These are phyloP conservation scores for Lotus japonicus DNA, from an alignment of 306 rosid genomes.

Conservation along the genomic window DNA sequence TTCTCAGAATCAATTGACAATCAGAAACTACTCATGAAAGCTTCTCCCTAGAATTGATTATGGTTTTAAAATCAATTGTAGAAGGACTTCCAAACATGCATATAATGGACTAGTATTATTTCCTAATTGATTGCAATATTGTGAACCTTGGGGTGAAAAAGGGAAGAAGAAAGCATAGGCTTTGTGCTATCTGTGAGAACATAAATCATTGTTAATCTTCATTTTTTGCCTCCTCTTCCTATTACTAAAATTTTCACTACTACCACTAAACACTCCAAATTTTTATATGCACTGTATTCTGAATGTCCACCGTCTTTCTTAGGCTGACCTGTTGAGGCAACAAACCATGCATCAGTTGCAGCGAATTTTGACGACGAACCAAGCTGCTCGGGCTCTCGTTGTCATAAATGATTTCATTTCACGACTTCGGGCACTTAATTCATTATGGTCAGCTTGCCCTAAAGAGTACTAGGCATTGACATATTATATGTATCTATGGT, in stretches of 20 bases:
- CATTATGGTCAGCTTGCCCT: constrained; percentile 84
- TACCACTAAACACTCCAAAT: not conserved
- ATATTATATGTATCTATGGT: not conserved
- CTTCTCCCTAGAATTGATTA: too few species aligned
- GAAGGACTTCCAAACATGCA: not conserved
- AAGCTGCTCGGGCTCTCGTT: constrained; percentile 75
- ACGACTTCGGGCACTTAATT: constrained; percentile 75
- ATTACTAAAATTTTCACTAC: not conserved
- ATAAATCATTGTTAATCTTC: too few species aligned
- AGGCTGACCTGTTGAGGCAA: constrained; percentile 90
- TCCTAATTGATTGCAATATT: not conserved
- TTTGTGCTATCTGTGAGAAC: not conserved
- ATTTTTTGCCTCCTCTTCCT: not conserved
- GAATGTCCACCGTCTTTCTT: not conserved
- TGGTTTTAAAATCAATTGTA: too few species aligned
- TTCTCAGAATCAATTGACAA: too few species aligned
- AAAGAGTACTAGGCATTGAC: constrained; percentile 33
- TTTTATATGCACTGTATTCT: not conserved
- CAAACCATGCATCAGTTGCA: constrained; percentile 78
- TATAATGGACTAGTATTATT: too few species aligned
- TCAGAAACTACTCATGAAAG: too few species aligned
- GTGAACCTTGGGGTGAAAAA: not conserved
- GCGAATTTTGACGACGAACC: constrained; percentile 60
- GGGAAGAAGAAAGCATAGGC: not conserved
- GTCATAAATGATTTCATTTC: constrained; percentile 58